A percentile compares a stretch with the other conserved stretches of the same genome.
These are phyloP conservation scores for Arthroderma uncinatum DNA, from an alignment of 2,329 filamentous ascomycete species.

Conservation along the genomic window DNA sequence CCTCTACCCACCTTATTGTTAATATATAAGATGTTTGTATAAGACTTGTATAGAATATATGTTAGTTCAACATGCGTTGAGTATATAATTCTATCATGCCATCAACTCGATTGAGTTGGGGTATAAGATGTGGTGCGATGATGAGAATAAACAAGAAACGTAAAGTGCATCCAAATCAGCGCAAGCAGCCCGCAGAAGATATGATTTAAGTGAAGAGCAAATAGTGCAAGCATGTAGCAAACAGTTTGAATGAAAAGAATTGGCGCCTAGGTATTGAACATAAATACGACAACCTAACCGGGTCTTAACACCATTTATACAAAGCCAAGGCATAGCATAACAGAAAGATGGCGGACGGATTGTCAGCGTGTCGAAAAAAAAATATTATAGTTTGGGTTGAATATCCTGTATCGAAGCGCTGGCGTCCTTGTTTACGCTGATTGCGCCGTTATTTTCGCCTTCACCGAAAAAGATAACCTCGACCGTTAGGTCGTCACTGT, in stretches of 20 bases:
- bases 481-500: slow-evolving; percentile 84
- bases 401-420: slow-evolving; percentile 48
- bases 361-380: no score
- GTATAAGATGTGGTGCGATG: neutral
- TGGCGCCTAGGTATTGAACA: neutral
- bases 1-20: no score
- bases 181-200: neutral
- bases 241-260: neutral
- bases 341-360: neutral
- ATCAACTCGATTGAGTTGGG: neutral
- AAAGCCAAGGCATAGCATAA: neutral
- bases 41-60: no score
- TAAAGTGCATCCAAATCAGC: neutral
- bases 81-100: neutral
- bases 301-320: neutral
- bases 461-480: slow-evolving; percentile 98
- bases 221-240: neutral
- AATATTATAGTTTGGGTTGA: slow-evolving; percentile 40
- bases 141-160: neutral
- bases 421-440: slow-evolving; percentile 77
- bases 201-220: neutral
- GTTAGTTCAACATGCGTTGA: no score
- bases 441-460: slow-evolving; percentile 60
- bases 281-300: neutral
- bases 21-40: no score